Evolutionary conservation across 2,329 filamentous ascomycete species (phyloP).

Genomic region (Macrophomina tecta): DNA sequence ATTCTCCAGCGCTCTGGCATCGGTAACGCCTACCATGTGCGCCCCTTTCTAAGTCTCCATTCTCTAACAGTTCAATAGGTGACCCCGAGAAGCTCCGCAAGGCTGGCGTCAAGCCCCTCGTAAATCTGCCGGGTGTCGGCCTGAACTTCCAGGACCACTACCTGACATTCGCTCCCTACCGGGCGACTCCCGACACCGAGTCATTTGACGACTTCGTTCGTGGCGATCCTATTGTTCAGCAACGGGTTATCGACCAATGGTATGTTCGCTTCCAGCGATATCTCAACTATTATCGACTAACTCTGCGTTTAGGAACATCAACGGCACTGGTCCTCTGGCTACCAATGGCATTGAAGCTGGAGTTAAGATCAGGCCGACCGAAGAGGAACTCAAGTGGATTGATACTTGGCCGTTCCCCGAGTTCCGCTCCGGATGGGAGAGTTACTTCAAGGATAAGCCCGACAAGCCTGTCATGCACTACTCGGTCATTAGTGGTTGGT

Average conservation of each 20-base stretch:
- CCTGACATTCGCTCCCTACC: constrained; percentile 72
- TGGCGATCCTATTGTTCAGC: constrained; percentile 74
- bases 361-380: constrained; percentile 76
- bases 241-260: constrained; percentile 78
- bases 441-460: constrained; percentile 82
- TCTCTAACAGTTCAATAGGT: constrained; percentile 41
- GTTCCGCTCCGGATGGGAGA: constrained; percentile 77
- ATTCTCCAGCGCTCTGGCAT: constrained; percentile 79
- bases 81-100: constrained; percentile 73
- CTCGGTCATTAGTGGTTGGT: constrained; percentile 67
- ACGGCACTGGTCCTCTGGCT: constrained; percentile 77
- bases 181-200: constrained; percentile 76
- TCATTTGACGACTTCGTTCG: constrained; percentile 82
- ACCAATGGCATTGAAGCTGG: constrained; percentile 83
- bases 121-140: constrained; percentile 75
- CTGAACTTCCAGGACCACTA: constrained; percentile 72
- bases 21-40: constrained; percentile 40
- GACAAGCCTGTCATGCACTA: constrained; percentile 91
- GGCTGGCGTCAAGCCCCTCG: constrained; percentile 70
- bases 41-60: neutral
- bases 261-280: neutral
- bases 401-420: constrained; percentile 76
- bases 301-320: constrained; percentile 56
- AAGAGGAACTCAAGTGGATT: constrained; percentile 71
- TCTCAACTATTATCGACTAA: neutral